Evolutionary conservation across 768 basidiomycete genomes (phyloP).

Genomic region (Chiua virens): DNA sequence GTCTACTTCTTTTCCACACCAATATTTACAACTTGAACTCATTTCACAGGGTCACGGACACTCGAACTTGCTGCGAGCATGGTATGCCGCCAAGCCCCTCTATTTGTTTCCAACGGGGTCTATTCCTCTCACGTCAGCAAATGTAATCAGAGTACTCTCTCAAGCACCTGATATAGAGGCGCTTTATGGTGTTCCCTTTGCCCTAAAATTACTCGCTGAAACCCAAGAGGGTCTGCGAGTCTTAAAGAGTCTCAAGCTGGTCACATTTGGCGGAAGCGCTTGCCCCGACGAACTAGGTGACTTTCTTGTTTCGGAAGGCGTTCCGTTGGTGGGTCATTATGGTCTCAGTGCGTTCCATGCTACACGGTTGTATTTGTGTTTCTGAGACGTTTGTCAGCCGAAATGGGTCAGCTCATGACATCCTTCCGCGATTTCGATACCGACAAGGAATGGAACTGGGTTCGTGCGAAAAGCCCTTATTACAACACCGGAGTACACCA

Average conservation of each 20-base stretch:
- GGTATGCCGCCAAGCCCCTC: constrained; percentile 42
- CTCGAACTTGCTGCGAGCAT: constrained; percentile 37
- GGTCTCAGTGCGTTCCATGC: constrained; percentile 43
- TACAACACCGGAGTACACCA: constrained; percentile 15
- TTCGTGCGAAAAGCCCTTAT: constrained; percentile 34
- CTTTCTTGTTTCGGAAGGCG: constrained; percentile 45
- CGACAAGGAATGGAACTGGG: constrained; percentile 60
- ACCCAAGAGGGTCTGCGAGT: constrained; percentile 42
- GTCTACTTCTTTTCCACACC: background rate
- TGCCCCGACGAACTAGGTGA: constrained; percentile 56
- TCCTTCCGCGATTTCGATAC: constrained; percentile 46
- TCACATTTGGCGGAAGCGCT: constrained; percentile 52
- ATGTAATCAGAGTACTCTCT: constrained; percentile 40
- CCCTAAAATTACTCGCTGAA: constrained; percentile 49
- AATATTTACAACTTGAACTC: background rate
- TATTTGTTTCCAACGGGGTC: constrained; percentile 43
- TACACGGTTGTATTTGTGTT: background rate
- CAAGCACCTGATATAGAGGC: constrained; percentile 34
- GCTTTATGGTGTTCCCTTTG: constrained; percentile 38
- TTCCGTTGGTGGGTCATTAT: constrained; percentile 49
- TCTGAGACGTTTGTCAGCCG: background rate
- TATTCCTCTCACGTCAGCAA: constrained; percentile 46
- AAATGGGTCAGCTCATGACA: constrained; percentile 44
- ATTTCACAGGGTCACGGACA: constrained; percentile 22
- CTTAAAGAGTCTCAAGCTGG: constrained; percentile 46